Evolutionary conservation across 2,329 filamentous ascomycete species (phyloP).

Genomic region (Neonectria punicea): DNA sequence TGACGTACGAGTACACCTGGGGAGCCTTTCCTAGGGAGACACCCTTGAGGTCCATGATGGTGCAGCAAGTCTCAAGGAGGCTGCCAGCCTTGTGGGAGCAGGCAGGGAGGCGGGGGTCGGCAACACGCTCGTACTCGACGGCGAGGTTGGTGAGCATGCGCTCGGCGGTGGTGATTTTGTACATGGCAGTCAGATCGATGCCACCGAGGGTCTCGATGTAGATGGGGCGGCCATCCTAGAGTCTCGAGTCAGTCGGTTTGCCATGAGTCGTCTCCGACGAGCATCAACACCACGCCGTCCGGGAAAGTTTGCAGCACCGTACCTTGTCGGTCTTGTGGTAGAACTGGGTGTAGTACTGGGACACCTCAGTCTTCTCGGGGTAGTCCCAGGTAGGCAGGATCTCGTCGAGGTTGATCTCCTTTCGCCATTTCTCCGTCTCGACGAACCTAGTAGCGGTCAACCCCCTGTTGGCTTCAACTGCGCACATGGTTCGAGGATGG

Average conservation of each 20-base stretch:
- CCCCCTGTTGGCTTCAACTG: conserved; percentile 32
- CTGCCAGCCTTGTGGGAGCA: conserved; percentile 92
- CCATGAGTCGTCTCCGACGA: conserved; percentile 4
- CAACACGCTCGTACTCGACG: conserved; percentile 96
- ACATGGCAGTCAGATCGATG: conserved; percentile 89
- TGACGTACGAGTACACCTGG: conserved; percentile 89
- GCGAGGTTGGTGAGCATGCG: conserved; percentile 98
- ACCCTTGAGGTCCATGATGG: conserved; percentile 97
- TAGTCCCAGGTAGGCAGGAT: conserved; percentile 86
- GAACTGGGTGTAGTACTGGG: conserved; percentile 96
- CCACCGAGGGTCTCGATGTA: conserved; percentile 98
- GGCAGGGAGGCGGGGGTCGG: conserved; percentile 91
- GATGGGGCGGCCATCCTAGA: conserved; percentile 90
- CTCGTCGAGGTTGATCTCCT: conserved; percentile 85
- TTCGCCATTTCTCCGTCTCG: conserved; percentile 91
- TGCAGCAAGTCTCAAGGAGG: conserved; percentile 97
- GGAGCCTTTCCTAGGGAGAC: conserved; percentile 84
- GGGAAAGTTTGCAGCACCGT: conserved; percentile 28
- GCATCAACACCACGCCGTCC: conserved; percentile 5
- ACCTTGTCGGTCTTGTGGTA: conserved; percentile 97
- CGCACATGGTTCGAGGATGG: conserved; percentile 29
- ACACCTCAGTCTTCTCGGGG: conserved; percentile 83
- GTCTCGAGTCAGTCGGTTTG: conserved; percentile 27
- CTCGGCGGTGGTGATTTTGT: conserved; percentile 90
- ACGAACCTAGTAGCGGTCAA: conserved; percentile 75